Evolutionary conservation across 2,329 filamentous ascomycete genomes (phyloP).

Genomic region (Cryoendolithus antarcticus): DNA sequence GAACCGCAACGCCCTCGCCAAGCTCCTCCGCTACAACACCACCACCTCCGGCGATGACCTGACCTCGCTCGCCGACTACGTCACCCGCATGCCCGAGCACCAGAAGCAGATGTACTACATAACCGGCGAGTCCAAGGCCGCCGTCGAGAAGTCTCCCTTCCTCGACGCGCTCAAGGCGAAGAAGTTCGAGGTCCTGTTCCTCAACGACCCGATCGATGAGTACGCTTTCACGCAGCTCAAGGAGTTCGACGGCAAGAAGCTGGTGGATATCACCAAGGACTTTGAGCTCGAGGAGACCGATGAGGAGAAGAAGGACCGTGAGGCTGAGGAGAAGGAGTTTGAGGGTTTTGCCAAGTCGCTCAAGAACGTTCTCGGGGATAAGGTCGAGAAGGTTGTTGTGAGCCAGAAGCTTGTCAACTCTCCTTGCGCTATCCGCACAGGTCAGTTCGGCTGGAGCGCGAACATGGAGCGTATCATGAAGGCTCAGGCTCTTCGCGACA

Average conservation of each 20-base stretch:
- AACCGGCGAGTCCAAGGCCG: slow-evolving; percentile 98
- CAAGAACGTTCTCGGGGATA: slow-evolving; percentile 98
- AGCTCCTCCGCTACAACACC: slow-evolving; percentile 97
- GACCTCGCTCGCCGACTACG: slow-evolving; percentile 92
- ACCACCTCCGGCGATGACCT: slow-evolving; percentile 98
- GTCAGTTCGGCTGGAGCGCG: slow-evolving; percentile 98
- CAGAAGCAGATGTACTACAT: slow-evolving; percentile 99
- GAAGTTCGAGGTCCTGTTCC: slow-evolving; percentile 98
- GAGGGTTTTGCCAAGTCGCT: slow-evolving; percentile 89
- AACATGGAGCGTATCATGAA: slow-evolving; percentile 99
- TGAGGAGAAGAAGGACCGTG: slow-evolving; percentile 93
- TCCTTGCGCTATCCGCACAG: slow-evolving; percentile 97
- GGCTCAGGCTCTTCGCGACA: slow-evolving; percentile 98
- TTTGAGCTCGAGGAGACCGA: slow-evolving; percentile 99
- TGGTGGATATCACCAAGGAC: slow-evolving; percentile 99
- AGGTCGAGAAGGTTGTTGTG: slow-evolving; percentile 99
- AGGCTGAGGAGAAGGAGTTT: slow-evolving; percentile 96
- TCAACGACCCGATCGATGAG: slow-evolving; percentile 98
- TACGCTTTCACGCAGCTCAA: slow-evolving; percentile 99
- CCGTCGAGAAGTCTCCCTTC: slow-evolving; percentile 96
- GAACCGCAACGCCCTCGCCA: slow-evolving; percentile 85
- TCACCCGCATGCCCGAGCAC: slow-evolving; percentile 98
- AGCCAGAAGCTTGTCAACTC: slow-evolving; percentile 91
- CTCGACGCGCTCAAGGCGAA: slow-evolving; percentile 97
- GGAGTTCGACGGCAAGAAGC: slow-evolving; percentile 99